Evolutionary conservation across 129 eudicot species (phyloP).

Genomic region (Dittrichia graveolens): DNA sequence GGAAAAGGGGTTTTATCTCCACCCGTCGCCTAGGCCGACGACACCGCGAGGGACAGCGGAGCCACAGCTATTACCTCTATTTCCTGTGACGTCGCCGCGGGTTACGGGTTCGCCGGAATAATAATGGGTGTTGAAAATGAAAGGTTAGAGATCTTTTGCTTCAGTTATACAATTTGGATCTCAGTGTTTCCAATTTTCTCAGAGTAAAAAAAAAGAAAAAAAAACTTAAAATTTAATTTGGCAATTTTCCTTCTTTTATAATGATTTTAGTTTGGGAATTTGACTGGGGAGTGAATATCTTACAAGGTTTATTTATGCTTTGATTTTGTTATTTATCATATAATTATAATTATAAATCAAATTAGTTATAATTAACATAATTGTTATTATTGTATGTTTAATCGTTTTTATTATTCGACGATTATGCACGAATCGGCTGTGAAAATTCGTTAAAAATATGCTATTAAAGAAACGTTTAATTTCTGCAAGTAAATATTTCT

Average conservation of each 20-base stretch:
- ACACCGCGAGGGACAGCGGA: slow-evolving; percentile 54
- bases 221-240: slow-evolving; percentile 19
- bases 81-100: slow-evolving; percentile 84
- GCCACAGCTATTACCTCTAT: slow-evolving; percentile 75
- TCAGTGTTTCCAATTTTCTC: slow-evolving; percentile 25
- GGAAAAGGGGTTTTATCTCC: slow-evolving; percentile 76
- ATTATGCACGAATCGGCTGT: no score
- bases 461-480: no score
- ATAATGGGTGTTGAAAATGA: slow-evolving; percentile 12
- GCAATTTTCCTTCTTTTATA: background rate
- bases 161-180: slow-evolving; percentile 51
- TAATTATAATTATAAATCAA: background rate
- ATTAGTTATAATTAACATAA: background rate
- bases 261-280: background rate
- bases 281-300: background rate
- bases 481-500: no score
- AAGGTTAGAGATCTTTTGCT: slow-evolving; percentile 41
- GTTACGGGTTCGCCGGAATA: slow-evolving; percentile 50
- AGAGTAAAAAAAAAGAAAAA: background rate
- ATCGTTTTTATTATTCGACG: no score
- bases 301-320: background rate
- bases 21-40: slow-evolving; percentile 65
- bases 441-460: no score
- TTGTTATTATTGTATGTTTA: no score
- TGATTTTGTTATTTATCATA: background rate